Base-by-base conservation (phyloP, 1,284 basidiomycete species). In the Chalciporus piperatoides region DNA sequence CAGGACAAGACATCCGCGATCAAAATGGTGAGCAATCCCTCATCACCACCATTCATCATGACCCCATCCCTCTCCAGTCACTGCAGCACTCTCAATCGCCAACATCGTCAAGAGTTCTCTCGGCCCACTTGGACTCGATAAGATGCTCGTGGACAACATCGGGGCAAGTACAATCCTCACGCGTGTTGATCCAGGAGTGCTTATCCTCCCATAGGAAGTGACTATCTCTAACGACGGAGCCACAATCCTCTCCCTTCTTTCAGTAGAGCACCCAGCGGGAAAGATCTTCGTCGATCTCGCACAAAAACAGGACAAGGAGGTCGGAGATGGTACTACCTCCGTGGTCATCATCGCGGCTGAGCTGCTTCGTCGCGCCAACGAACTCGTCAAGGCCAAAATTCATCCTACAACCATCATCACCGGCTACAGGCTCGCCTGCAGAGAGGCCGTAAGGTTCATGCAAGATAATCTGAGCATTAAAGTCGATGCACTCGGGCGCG, bases 211-310 rank as follows among this genome's bases (percentile, higher is more conserved):
- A 6, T 56, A 93, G 90, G 97, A 99, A 79, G 95, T 99, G 39
- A 99, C 96, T 35, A 99, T 99, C 69, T 97, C 96, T 50, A 99
- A 99, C 72, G 97, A 99, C 73, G 97, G 97, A 44, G 97, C 97
- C 21, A 99, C 97, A 27, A 99, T 99, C 60, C 83, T 99, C 38
- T 87, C 91, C 30, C 79, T 99, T 19, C 77, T 98, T 40, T 86
- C 92, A 38, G 94, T 97, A 41, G 86, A 95, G 59, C 93, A 97
- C 67, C 94, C 96, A 38, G 93, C 96, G 6, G 94, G 92, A 28
- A 86, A 92, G 55, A 96, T 99, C 56, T 92, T 99, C 57, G 96
- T 99, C 46, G 95, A 98, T 70, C 86, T 99, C 39, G 95, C 97
- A 1, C 94, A 98, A 73, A 98, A 99, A 68, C 96, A 99, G 72